Evolutionary conservation across 441 rosid species (phyloP), one percentile per base, ranked within the genome.

Genomic region (Gossypium lobatum): DNA sequence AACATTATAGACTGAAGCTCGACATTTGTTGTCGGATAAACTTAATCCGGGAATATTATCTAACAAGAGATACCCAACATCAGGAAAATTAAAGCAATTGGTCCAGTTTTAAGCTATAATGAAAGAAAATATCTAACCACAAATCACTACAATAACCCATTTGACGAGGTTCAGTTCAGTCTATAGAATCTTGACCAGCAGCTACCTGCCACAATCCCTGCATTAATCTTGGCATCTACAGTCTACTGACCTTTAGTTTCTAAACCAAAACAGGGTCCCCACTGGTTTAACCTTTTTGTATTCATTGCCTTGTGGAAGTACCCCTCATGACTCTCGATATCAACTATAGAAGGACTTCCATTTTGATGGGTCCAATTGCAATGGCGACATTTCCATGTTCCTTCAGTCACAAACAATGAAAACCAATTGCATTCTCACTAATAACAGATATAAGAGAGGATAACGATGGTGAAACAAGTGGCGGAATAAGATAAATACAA

Each of bases 381-480:
- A 75, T 87, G 92, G 75, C 71, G 85, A 86, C 93, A 91, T 87
- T 86, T 88, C 91, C 92, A 86, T 77, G 79, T 74, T 83, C 91
- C 88, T 91, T 82, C 85, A 84, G 67, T 74, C 71, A 83, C 74
- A 79, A 76, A 86, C 75, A 84, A 77, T 67, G 75, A 71, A 70
- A 61, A 64, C 17, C n/a, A 70, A 55, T 63, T 75, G 61, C 60
- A 78, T 78, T 37, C 72, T 52, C 74, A 78, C 77, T 52, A 37
- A 68, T 16, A 39, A 23, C 73, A 63, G 45, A 37, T 52, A 34
- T 2, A 16, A 60, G 13, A 50, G 13, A 58, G 64, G 52, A 37
- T 39, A 3, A 10, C 8, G 14, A n/a, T 10, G 17, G 37, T 60
- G 68, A 20, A 63, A 34, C n/a, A 76, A 37, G 50, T 21, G 37